Base-by-base conservation (phyloP, 768 basidiomycete species). In the Hypholoma sublateritium region DNA sequence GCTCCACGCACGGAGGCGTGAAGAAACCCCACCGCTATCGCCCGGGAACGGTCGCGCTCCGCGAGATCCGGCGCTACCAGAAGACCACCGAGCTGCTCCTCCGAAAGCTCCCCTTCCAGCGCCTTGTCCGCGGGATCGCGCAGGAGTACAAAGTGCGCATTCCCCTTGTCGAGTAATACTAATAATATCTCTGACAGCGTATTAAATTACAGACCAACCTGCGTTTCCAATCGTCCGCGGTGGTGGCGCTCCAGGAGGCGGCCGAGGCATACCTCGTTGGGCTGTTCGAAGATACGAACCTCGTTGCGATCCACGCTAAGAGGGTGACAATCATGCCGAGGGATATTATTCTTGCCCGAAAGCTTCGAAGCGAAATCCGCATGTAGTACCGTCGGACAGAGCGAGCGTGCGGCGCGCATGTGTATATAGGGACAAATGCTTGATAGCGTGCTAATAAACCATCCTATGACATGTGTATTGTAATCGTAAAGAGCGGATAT, bases 301-400 rank as follows among this genome's bases (percentile, higher is more conserved):
- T 91, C n/a, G 92, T 89, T 59, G 89, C 92, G 2, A 84, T 93
- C 55, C 92, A 93, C 62, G 91, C 90, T 5, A 92, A 90, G 70
- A 83, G 91, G 46, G 90, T 93, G 11, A 94, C 92, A 11, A 87
- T 93, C 64, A 90, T 91, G 87, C 85, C 87, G 54, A 80, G 83
- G 32, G 92, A 95, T 64, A 85, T 95, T 59, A 85, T 87, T 62
- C 80, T 95, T 50, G 91, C 91, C 5, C 77, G 90, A 41, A 80
- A 89, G 50, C 84, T 93, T 68, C 80, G 91, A 50, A 89, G 91
- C 9, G 82, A 85, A 22, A 8, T 21, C 5, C 42, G 28, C 17
- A 2, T 4, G 4, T 46, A 12, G 13, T 19, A 13, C 4, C 13
- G 19, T 13, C 25, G 21, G 4, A 19, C 19, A 19, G 14, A 13